Percentiles rank a stretch among this genome's conserved stretches.
Conservation (phyloP, 768 basidiomycete species). For the Filobasidium floriforme region DNA sequence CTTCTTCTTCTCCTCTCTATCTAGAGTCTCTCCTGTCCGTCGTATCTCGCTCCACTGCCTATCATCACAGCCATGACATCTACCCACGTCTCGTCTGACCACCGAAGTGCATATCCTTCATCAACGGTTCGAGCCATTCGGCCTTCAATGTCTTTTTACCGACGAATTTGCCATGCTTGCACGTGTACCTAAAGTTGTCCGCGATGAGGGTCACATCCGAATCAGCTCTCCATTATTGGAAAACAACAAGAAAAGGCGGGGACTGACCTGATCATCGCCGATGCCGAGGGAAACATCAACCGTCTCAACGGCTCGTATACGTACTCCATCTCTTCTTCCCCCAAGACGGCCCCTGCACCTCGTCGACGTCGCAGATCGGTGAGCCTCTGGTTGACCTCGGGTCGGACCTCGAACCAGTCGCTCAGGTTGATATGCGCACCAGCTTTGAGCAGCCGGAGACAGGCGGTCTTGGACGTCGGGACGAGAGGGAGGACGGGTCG, state of each 20-base stretch:
- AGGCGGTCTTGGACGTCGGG: background rate
- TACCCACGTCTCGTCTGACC: background rate
- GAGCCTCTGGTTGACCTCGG: background rate
- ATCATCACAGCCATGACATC: background rate
- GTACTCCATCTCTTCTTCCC: background rate
- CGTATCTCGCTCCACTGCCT: background rate
- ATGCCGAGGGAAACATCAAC: background rate
- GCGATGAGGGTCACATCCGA: background rate
- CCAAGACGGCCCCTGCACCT: background rate
- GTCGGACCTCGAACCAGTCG: background rate
- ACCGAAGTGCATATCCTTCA: background rate
- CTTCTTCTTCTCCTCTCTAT: too few relatives aligned
- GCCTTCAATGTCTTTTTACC: background rate
- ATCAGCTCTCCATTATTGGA: background rate
- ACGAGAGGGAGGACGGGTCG: background rate
- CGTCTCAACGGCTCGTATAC: background rate
- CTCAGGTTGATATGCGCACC: background rate
- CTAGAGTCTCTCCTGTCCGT: too few relatives aligned
- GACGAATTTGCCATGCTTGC: background rate
- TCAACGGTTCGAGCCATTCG: conserved; percentile 1
- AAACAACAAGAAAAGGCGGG: background rate
- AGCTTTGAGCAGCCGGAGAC: background rate
- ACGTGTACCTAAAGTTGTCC: background rate
- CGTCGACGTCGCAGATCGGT: background rate
- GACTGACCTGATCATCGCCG: conserved; percentile 1